phyloP scores from a whole-genome alignment of 164 flowering plant species.

The Cinnamomum chago region DNA sequence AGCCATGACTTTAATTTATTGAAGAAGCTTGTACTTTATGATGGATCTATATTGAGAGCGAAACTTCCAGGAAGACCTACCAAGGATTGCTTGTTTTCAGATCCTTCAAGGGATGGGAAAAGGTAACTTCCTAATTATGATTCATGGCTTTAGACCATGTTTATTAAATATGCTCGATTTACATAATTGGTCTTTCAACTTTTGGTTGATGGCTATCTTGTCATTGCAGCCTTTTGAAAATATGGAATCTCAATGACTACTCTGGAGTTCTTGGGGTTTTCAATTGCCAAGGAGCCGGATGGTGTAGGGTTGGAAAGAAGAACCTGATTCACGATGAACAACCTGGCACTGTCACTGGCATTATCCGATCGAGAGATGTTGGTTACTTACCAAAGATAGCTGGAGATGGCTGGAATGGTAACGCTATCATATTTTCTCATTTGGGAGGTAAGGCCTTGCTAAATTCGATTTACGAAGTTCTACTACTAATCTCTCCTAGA shows the following conservation, averaged over 20 bases:
- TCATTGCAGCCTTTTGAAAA: constrained; percentile 63
- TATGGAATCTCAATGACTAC: constrained; percentile 94
- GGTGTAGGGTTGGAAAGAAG: constrained; percentile 59
- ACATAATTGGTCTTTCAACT: too few species aligned
- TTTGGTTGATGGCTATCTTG: too few species aligned
- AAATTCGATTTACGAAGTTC: too few species aligned
- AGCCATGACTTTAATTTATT: constrained; percentile 74
- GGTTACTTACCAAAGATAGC: constrained; percentile 57
- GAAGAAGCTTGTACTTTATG: constrained; percentile 76
- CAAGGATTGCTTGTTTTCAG: constrained; percentile 66
- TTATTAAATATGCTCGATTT: neutral
- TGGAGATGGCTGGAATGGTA: constrained; percentile 52
- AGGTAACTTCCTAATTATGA: constrained; percentile 33
- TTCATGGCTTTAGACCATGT: neutral
- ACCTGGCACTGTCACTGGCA: constrained; percentile 41
- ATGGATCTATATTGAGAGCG: constrained; percentile 84
- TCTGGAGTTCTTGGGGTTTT: constrained; percentile 80
- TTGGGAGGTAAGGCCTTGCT: constrained; percentile 9
- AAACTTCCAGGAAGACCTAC: constrained; percentile 83
- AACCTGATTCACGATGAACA: constrained; percentile 50
- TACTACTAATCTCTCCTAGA: too few species aligned
- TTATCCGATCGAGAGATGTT: constrained; percentile 54
- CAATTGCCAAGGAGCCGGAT: constrained; percentile 97
- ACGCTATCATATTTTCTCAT: constrained; percentile 55
- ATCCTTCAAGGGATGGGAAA: constrained; percentile 78